These are phyloP conservation scores for Phytophthora tubulina DNA, from an alignment of 352 stramenopile genomes.

Conservation along the genomic window DNA sequence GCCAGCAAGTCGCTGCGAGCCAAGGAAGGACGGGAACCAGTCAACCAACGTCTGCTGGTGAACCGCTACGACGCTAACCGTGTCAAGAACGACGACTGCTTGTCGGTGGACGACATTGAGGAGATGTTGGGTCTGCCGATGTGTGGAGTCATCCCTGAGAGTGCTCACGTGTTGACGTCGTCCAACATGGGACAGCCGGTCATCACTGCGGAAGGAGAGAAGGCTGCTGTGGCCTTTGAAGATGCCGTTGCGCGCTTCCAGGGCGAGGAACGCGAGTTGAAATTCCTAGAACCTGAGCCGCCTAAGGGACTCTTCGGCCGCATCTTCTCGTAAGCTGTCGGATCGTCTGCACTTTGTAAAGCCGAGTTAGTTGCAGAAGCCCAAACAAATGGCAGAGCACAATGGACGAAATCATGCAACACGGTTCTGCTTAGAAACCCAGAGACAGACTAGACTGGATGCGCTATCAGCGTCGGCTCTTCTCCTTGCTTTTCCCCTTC, in stretches of 20 bases:
- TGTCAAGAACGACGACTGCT: conserved; percentile 90
- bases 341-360: not conserved
- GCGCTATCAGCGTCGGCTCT: conserved; percentile 62
- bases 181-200: conserved; percentile 95
- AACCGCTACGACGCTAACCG: conserved; percentile 93
- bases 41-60: conserved; percentile 90
- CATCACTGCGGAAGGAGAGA: conserved; percentile 80
- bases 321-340: conserved; percentile 59
- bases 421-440: conserved; percentile 24
- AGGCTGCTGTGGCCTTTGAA: conserved; percentile 84
- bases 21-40: conserved; percentile 75
- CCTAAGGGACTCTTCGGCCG: conserved; percentile 85
- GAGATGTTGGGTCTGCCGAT: conserved; percentile 93
- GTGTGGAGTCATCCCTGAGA: conserved; percentile 93
- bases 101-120: conserved; percentile 93
- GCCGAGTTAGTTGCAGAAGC: not conserved
- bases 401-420: conserved; percentile 32
- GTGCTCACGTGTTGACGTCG: conserved; percentile 90
- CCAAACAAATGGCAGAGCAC: conserved; percentile 14
- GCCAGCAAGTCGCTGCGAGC: conserved; percentile 89
- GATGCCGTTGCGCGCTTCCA: conserved; percentile 93
- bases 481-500: conserved; percentile 83
- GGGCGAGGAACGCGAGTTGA: conserved; percentile 87
- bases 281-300: conserved; percentile 87
- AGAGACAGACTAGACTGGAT: conserved; percentile 24